Base-by-base conservation (phyloP, 2,329 filamentous ascomycete species). In the Orbilia blumenaviensis region DNA sequence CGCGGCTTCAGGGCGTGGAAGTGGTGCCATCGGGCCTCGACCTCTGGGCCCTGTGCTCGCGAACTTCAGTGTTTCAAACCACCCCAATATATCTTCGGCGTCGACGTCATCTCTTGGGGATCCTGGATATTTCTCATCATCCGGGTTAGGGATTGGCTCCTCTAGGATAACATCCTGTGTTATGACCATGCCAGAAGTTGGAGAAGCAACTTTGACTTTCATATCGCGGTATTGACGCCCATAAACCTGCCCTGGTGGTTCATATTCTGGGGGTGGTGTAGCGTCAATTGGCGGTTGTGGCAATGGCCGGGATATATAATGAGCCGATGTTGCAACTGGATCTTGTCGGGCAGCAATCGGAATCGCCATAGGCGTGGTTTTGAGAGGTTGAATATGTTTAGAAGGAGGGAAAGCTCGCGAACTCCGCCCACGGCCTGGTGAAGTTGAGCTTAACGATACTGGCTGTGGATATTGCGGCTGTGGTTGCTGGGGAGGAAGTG, bases 31-130 rank as follows among this genome's bases (percentile, higher is more conserved):
- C 9, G 72, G 72, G 1, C 72, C 72, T 32, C 72, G 56, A 23
- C 72, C 72, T 9, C 72, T 68, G 8, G 72, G 64, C 4, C 64
- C 64, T 3, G 64, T 68, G 16, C 64, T 69, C 9, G 72, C 72
- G 25, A 76, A 76, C 38, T 76, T 76, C n/a, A 76, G 60, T 16
- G 64, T 69, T 29, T 76, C 72, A 21, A 76, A 76, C 72, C 72
- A 76, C 6, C 72, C 72, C 7, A 76, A 23, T 14, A 76, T 76
- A 32, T 76, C 72, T 25, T 76, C 72, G 14, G 72, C 64, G 38
- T 76, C 72, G 25, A 76, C 72, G 12, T 76, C 72, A n/a, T 76
- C 72, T 14, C 72, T 66, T 9, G 72, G 72, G 2, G 72, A 76
- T 8, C 38, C 48, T 3, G 36, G 34, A 21, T 69, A 44, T 7